phyloP scores from a whole-genome alignment of 352 stramenopile species.

The Paralagenidium karlingii region DNA sequence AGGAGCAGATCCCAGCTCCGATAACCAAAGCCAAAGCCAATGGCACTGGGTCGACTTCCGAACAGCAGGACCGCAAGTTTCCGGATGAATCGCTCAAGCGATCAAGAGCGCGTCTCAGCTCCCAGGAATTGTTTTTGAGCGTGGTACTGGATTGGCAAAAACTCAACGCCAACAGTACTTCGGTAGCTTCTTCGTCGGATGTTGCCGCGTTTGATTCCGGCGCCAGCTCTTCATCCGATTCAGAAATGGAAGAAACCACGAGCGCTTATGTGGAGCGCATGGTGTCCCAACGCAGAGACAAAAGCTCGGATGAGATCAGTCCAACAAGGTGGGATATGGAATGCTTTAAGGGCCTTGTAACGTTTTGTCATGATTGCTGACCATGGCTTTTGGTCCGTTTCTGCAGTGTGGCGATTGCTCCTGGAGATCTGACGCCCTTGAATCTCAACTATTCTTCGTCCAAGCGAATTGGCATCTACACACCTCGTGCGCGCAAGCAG shows the following conservation, averaged over 20 bases:
- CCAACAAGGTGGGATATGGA: conserved; percentile 24
- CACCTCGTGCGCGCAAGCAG: conserved; percentile 38
- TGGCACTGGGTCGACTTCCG: too few species aligned
- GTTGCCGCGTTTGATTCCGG: conserved; percentile 5
- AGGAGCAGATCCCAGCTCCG: too few species aligned
- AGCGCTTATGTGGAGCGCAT: conserved; percentile 4
- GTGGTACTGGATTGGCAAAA: conserved; percentile 72
- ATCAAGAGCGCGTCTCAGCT: conserved; percentile 20
- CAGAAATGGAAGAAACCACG: conserved; percentile 11
- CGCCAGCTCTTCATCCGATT: conserved; percentile 18
- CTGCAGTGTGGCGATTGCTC: conserved; percentile 32
- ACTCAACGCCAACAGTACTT: background rate
- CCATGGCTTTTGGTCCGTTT: background rate
- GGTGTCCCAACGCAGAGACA: too few species aligned
- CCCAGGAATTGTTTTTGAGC: conserved; percentile 72
- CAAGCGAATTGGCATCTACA: conserved; percentile 68
- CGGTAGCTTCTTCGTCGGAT: background rate
- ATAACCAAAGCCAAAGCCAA: too few species aligned
- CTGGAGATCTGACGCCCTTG: conserved; percentile 21
- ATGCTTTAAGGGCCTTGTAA: conserved; percentile 1
- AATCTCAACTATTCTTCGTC: conserved; percentile 19
- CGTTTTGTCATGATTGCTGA: background rate
- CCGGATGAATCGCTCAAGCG: too few species aligned
- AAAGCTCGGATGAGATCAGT: conserved; percentile 29
- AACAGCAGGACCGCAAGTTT: too few species aligned